These are phyloP conservation scores for Asclepias syriaca DNA, from an alignment of 257 asterid genomes.

Conservation along the genomic window DNA sequence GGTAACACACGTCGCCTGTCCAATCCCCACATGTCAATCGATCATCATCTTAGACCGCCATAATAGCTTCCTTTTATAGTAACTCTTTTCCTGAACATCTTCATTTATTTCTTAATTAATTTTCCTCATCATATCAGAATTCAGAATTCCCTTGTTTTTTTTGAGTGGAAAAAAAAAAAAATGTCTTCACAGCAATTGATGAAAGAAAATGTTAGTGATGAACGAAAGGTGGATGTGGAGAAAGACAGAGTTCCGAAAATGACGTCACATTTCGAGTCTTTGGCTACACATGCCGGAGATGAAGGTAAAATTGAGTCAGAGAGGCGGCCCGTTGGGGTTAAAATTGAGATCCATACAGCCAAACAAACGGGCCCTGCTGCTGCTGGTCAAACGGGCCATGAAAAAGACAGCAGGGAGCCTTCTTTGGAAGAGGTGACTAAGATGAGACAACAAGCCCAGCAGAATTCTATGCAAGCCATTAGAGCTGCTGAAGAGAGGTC, in stretches of 20 bases:
- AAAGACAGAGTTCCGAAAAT: slow-evolving; percentile 50
- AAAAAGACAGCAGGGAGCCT: slow-evolving; percentile 10
- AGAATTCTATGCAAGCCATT: slow-evolving; percentile 48
- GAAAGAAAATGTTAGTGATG: slow-evolving; percentile 34
- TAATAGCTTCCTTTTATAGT: not conserved
- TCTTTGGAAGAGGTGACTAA: slow-evolving; percentile 52
- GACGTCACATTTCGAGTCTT: slow-evolving; percentile 50
- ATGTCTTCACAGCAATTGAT: slow-evolving; percentile 50
- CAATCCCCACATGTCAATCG: slow-evolving; percentile 12
- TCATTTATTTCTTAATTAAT: not conserved
- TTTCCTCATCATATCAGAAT: not conserved
- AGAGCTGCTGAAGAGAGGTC: slow-evolving; percentile 44
- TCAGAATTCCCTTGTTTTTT: not conserved
- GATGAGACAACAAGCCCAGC: slow-evolving; percentile 53
- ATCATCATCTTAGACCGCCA: slow-evolving; percentile 17
- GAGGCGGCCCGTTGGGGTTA: slow-evolving; percentile 20
- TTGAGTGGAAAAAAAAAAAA: not conserved
- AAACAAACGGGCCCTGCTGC: not conserved
- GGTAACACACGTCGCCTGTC: slow-evolving; percentile 4
- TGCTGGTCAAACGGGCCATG: slow-evolving; percentile 2
- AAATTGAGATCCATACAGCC: slow-evolving; percentile 11
- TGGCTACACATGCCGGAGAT: slow-evolving; percentile 24
- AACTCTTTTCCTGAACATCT: not conserved
- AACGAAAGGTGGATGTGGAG: slow-evolving; percentile 30
- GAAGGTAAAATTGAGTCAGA: slow-evolving; percentile 21